Base-by-base conservation (phyloP, 164 flowering plant species). In the Paratinospora sagittata region DNA sequence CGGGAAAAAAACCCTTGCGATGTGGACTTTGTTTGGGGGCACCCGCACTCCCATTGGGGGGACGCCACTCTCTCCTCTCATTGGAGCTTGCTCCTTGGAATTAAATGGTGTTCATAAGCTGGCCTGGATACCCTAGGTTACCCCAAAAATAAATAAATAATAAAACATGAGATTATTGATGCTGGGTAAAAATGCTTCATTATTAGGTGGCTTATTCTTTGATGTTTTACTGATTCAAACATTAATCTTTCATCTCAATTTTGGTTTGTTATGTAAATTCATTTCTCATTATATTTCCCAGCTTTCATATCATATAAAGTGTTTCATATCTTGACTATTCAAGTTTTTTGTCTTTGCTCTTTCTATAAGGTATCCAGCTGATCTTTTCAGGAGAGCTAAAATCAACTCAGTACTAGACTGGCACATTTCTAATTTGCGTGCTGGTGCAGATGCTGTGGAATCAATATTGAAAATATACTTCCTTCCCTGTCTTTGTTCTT, bases 341-440 rank as follows among this genome's bases (percentile, higher is more conserved):
- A 26, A 11, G 8, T 26, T 41, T n/a, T 26, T 27, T 71, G 16
- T 70, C 36, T 11, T 69, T n/a, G 8, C 21, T 27, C 64, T 55
- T 62, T 49, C 72, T 69, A 47, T 66, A 72, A 92, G 94, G 97
- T 92, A 92, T 74, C 97, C 97, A 8, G 75, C 86, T 73, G 99
- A 95, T 87, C 81, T 90, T 75, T 79, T 26, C 71, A 84, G 73
- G 79, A 92, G 98, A 80, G 94, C 94, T 57, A 88, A 84, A 82
- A 80, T 92, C 27, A 77, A 95, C 67, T 88, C 96, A 1, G 90
- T 91, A 37, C 78, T 95, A 76, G 97, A 95, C 79, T 92, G 98
- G 99, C 99, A 95, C 78, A 97, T 91, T 67, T 75, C 90, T 47
- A 88, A 91, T 78, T 75, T 95, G 70, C 98, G 98, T 30, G 75